Evolutionary conservation across 768 basidiomycete species (phyloP), one percentile per base, ranked within the genome.

Genomic region (Naganishia vishniacii): DNA sequence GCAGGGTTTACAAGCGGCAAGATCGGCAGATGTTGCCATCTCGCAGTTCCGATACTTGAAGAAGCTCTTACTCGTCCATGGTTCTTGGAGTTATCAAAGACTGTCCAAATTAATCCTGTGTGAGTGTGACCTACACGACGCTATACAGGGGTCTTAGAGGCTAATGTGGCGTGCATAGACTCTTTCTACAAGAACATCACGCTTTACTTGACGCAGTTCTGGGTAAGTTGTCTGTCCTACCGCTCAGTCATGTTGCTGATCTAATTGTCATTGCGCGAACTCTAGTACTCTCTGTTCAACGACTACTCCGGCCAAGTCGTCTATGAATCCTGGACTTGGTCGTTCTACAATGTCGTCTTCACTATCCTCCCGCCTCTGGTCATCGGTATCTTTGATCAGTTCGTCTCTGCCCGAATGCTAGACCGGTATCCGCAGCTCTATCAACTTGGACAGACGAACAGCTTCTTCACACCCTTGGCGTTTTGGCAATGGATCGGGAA

Each of bases 161-260:
- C 34, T 29, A 7, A 26, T 25, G 32, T 20, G 5, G 8, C 18
- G 28, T 40, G 1, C 25, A 16, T 49, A 95, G 92, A 89, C 78
- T 95, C 92, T 0, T 97, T 99, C 80, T 99, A 98, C 82, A 99
- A 99, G 77, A 99, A 99, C 77, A 97, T 98, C 67, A 87, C 88
- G 31, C 82, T 99, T 16, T 98, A 98, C 77, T 91, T 99, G 90
- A 95, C 92, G 25, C 90, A 94, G 67, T 98, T 98, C 77, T 98
- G 93, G 92, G 93, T 92, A 77, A n/a, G n/a, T n/a, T n/a, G n/a
- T 25, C 83, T 67, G 23, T 15, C 40, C 41, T 18, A 18, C 29
- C 45, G 45, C 4, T n/a, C 25, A 25, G 5, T 7, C 8, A 23
- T 23, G 25, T 37, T 56, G 13, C 4, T 0, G 26, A 15, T 37